Evolutionary conservation across 352 stramenopile species (phyloP).

Genomic region (Phytopythium kandeliae): DNA sequence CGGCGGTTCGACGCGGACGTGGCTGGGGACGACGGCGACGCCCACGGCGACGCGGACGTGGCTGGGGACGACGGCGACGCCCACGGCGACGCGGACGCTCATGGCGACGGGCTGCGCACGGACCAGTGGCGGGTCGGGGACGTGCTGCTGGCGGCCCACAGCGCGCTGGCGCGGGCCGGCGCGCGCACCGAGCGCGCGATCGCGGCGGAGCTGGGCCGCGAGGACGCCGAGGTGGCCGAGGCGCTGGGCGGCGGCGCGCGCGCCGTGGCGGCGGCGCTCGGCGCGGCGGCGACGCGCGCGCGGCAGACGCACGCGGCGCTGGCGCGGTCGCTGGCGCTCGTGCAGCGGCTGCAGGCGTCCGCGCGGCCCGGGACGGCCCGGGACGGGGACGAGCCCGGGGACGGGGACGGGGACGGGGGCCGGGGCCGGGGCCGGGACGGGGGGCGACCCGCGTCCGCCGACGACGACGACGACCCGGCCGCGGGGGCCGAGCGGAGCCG

Average conservation of each 20-base stretch:
- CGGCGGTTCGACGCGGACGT: constrained; percentile 54
- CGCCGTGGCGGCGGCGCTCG: constrained; percentile 27
- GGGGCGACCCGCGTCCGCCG: constrained; percentile 7
- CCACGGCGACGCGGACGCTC: constrained; percentile 10
- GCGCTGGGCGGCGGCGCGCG: constrained; percentile 33
- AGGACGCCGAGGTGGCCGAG: constrained; percentile 36
- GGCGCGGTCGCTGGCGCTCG: constrained; percentile 25
- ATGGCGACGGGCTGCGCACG: constrained; percentile 11
- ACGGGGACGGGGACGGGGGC: constrained; percentile 4
- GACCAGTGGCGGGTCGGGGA: constrained; percentile 64
- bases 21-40: no score
- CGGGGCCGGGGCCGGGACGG: constrained; percentile 14
- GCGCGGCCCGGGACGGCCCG: constrained; percentile 19
- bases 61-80: no score
- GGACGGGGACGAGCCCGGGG: constrained; percentile 5
- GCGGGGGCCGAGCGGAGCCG: not conserved
- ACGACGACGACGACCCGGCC: no score
- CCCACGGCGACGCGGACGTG: constrained; percentile 11
- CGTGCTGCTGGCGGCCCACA: constrained; percentile 57
- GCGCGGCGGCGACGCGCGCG: constrained; percentile 24
- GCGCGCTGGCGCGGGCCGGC: constrained; percentile 45
- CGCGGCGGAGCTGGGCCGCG: constrained; percentile 36
- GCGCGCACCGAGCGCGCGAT: constrained; percentile 49
- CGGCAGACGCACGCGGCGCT: constrained; percentile 33
- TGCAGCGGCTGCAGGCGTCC: constrained; percentile 42